Percentiles rank a stretch among this genome's conserved stretches.
phyloP scores from a whole-genome alignment of 2,329 filamentous ascomycete genomes.

The Gyromitra esculenta region DNA sequence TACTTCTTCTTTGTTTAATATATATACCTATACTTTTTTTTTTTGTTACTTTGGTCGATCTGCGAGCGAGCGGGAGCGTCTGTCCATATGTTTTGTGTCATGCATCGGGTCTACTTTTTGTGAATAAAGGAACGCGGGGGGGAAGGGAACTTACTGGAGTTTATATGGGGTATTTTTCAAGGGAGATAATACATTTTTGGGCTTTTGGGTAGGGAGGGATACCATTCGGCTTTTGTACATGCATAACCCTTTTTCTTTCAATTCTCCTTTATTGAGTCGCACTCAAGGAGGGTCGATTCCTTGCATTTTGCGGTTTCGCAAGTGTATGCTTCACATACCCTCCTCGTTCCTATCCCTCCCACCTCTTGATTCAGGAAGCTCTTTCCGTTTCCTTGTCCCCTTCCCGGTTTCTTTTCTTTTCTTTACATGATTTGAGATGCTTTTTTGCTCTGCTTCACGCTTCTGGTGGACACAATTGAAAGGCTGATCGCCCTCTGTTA shows the following conservation, averaged over 20 bases:
- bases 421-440: constrained; percentile 10
- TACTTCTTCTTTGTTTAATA: constrained; percentile 46
- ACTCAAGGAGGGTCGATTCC: constrained; percentile 29
- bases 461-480: constrained; percentile 35
- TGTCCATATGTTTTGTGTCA: constrained; percentile 34
- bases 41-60: constrained; percentile 29
- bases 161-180: constrained; percentile 32
- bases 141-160: constrained; percentile 33
- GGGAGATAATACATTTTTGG: constrained; percentile 36
- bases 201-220: constrained; percentile 16
- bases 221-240: constrained; percentile 39
- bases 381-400: constrained; percentile 3
- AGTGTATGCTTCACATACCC: constrained; percentile 32
- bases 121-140: constrained; percentile 38
- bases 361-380: constrained; percentile 26
- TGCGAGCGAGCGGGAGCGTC: constrained; percentile 21
- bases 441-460: constrained; percentile 26
- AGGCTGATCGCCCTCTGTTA: constrained; percentile 33
- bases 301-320: constrained; percentile 40
- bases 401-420: constrained; percentile 18
- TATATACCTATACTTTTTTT: constrained; percentile 36
- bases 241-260: constrained; percentile 36
- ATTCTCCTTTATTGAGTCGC: constrained; percentile 16
- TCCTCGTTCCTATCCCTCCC: constrained; percentile 8
- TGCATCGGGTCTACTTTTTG: constrained; percentile 35